Base-by-base conservation (phyloP, 2,329 filamentous ascomycete genomes). In the Penicillium sclerotigenum region DNA sequence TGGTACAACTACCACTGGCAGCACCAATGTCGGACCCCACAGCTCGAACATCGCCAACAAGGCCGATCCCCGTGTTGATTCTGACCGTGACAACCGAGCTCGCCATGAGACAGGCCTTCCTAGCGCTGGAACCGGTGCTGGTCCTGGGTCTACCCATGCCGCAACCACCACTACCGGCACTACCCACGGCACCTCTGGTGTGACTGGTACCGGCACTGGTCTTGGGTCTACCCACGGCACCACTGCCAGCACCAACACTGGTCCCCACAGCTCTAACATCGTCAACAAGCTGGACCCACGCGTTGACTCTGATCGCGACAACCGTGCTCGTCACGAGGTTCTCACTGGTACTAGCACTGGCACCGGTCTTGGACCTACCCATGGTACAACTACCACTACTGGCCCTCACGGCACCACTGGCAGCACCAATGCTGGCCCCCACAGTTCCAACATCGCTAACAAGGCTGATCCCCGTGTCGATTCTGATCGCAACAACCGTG, bases 11-110 rank as follows among this genome's bases (percentile, higher is more conserved):
- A 38, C 47, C 14, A 37, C 48, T 26, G 45, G 45, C 20, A 54
- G 55, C 29, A 43, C 28, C 47, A 59, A 46, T 11, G 29, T 36
- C 4, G 61, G 59, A 1, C 62, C 61, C 2, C 61, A 64, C 11
- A 33, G 43, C 31, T 75, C 52, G n/a, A 48, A 54, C 34, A 6
- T 73, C n/a, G 53, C 52, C 38, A 62, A 63, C 48, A 63, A 63
- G 53, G 20, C 28, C 1, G 59, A 63, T 7, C 61, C 60, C 33
- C 60, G 60, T 3, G 48, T 64, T 1, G 61, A 64, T 76, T 33
- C 78, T n/a, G 45, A 54, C 18, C 52, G 45, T 5, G 52, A 54
- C 13, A 26, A 42, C 52, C 52, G 52, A n/a, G 43, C 36, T 28
- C 43, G 28, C 10, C 51, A 47, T 11, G 51, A 47, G 14, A 11